Percentiles rank a stretch among this genome's conserved stretches.
Conservation (phyloP, 176 grass and related monocot species). For the Cenchrus purpureus region DNA sequence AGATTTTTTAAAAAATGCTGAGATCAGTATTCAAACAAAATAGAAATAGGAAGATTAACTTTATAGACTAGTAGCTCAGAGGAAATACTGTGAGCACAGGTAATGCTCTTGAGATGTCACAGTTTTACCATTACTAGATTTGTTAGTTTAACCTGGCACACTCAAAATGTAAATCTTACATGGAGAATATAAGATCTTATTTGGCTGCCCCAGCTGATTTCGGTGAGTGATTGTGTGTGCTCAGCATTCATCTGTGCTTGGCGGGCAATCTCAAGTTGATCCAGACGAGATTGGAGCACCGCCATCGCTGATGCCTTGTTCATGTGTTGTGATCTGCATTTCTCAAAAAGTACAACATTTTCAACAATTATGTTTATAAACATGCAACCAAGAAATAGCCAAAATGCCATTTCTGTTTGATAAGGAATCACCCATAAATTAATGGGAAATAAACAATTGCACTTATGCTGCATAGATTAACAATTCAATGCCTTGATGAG, state of each 20-base stretch:
- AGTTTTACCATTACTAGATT: constrained; percentile 26
- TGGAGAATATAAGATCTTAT: constrained; percentile 97
- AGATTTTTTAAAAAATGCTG: background rate
- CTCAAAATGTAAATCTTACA: constrained; percentile 57
- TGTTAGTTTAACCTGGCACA: constrained; percentile 2
- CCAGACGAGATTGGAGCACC: constrained; percentile 85
- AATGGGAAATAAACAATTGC: background rate
- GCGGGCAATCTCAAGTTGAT: constrained; percentile 95
- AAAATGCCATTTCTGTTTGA: constrained; percentile 6
- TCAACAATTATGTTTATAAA: constrained; percentile 11
- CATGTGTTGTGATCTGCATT: constrained; percentile 85
- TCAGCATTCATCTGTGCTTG: constrained; percentile 93
- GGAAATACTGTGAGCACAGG: background rate
- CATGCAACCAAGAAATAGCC: background rate
- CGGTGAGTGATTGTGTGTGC: constrained; percentile 90
- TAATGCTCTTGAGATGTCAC: background rate
- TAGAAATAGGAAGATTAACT: constrained; percentile 7
- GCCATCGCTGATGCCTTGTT: constrained; percentile 97
- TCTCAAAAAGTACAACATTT: constrained; percentile 24
- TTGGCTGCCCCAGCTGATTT: constrained; percentile 96
- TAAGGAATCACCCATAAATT: constrained; percentile 5
- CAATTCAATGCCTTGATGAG: background rate
- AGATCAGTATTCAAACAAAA: constrained; percentile 16
- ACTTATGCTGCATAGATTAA: background rate
- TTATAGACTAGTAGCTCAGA: constrained; percentile 23